Evolutionary conservation across 2,329 filamentous ascomycete genomes (phyloP), one percentile per base, ranked within the genome.

Genomic region (Exophiala sp.): DNA sequence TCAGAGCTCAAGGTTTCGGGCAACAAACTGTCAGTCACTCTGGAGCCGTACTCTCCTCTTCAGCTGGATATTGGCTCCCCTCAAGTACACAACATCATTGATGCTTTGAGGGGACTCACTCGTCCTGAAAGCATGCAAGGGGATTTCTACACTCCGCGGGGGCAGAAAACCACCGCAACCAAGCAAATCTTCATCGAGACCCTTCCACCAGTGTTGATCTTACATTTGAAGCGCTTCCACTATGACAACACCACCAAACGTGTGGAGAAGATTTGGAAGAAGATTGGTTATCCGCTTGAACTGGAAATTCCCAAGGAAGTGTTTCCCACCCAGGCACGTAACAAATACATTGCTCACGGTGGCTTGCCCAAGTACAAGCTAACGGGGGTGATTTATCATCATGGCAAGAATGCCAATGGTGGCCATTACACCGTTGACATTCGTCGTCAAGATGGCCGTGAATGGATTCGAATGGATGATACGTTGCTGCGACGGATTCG

Each of bases 351-450:
- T 21, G 73, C 80, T 13, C 81, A 84, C 57, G 82, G 83, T 37
- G 80, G 82, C 1, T 74, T 87, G 52, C 89, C 90, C 3, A 86
- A 83, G 64, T 98, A 97, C 68, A 82, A 81, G 43, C 79, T 98
- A 11, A 93, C 83, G 56, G 86, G 85, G 16, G 93, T 95, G 23
- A 89, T 98, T 18, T 98, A 98, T 65, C 93, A 98, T 64, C 93
- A 98, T 62, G 93, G 93, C 53, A 96, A 95, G 73, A 95, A 94
- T 61, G 93, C 93, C 29, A 94, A 86, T 57, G 90, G 88, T 45
- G 93, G 93, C 2, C 93, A 98, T 67, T 98, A 98, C 68, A 98
- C 93, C 1, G 91, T 94, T n/a, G 93, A 98, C 66, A 85, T 96
- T 34, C 82, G 90, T 50, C 85, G 93, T 44, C 91, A 97, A 68